A percentile compares a stretch with the other conserved stretches of the same genome.
Conservation (phyloP, 2,329 filamentous ascomycete species). For the Colletotrichum tropicale region DNA sequence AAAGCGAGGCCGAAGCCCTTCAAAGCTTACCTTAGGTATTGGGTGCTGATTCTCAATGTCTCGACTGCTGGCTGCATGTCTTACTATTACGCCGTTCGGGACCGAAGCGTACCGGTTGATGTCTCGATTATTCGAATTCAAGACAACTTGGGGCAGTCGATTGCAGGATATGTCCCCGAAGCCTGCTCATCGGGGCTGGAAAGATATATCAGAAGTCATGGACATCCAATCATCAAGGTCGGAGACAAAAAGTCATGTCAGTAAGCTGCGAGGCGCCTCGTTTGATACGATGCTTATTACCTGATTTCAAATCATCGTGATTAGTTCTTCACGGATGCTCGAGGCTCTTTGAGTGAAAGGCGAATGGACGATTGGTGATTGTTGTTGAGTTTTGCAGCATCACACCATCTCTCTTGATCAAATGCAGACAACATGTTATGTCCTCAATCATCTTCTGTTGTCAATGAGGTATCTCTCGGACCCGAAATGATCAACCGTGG, state of each 20-base stretch:
- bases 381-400: neutral
- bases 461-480: neutral
- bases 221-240: neutral
- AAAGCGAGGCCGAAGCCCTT: neutral
- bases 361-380: neutral
- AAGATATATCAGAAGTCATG: accelerated
- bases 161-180: neutral
- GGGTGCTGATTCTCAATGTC: neutral
- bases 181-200: neutral
- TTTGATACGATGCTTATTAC: neutral
- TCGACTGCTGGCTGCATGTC: neutral
- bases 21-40: neutral
- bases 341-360: neutral
- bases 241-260: neutral
- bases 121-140: neutral
- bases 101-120: neutral
- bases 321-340: neutral
- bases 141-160: neutral
- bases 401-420: neutral
- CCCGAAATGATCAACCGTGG: neutral
- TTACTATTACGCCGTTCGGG: neutral
- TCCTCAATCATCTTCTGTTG: neutral
- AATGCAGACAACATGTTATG: neutral
- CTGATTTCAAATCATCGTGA: neutral
- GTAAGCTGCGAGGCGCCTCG: neutral